Base-by-base conservation (phyloP, 2,329 filamentous ascomycete species). In the Microdochium trichocladiopsis region DNA sequence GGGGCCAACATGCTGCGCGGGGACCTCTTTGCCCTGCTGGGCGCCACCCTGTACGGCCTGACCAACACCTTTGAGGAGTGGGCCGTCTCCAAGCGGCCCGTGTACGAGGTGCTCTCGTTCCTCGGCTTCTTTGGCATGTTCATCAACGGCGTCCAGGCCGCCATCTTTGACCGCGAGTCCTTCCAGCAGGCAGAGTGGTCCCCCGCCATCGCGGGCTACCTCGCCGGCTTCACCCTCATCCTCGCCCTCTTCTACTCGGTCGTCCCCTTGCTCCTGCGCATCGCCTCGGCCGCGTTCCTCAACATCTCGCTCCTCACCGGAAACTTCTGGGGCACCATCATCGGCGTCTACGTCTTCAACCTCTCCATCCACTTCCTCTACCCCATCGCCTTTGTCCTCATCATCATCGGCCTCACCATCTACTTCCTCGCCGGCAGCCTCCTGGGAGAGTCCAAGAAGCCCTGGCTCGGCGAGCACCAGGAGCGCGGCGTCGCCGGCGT, bases 311-410 rank as follows among this genome's bases (percentile, higher is more conserved):
- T 99, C 58, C 77, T 99, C 55, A 97, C 94, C 2, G 90, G 86
- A 61, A 96, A 95, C 72, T 97, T 97, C 74, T 99, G 94, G 94
- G 92, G 91, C 58, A 87, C 95, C 56, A 87, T 95, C 59, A 93
- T 99, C 61, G 94, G 94, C 49, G 83, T 95, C 60, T 80, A 86
- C 66, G 88, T 97, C 49, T 95, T 99, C 64, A 83, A 86, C 47
- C 82, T 88, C 61, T 71, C 71, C 41, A 83, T 99, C 53, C 88
- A 96, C 72, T 96, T 83, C 77, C 79, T 96, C 72, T 99, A 99
- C 71, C 93, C 94, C 4, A 88, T 96, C 65, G 93, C 94, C 12
- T 99, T 99, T 68, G 89, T 95, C 10, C 77, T 92, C 59, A 97
- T 99, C 68, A 84, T 99, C 59, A 51, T 92, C 25, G 93, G 94